These are phyloP conservation scores for Spinacia oleracea DNA, from an alignment of 179 eudicot species.

Conservation along the genomic window DNA sequence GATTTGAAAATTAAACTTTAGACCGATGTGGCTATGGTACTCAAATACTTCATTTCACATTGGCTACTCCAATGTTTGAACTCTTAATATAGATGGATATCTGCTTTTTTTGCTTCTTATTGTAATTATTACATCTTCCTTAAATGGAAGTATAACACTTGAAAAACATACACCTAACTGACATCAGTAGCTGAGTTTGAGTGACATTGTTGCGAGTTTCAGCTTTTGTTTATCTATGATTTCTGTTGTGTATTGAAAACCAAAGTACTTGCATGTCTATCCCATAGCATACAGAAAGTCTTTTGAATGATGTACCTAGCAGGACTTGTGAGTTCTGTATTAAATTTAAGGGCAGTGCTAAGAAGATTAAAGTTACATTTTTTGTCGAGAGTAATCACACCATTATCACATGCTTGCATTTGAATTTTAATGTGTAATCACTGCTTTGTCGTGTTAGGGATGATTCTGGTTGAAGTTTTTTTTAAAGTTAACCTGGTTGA, in stretches of 20 bases:
- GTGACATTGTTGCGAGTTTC: neutral
- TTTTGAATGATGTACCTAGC: neutral
- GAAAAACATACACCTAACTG: neutral
- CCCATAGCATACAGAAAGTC: neutral
- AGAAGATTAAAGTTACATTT: constrained; percentile 2
- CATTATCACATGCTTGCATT: neutral
- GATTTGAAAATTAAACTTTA: too few relatives aligned
- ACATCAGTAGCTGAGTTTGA: neutral
- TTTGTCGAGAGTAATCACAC: neutral
- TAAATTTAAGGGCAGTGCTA: neutral
- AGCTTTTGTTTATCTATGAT: neutral
- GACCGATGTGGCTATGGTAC: neutral
- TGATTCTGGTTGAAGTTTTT: too few relatives aligned
- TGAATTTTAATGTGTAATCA: neutral
- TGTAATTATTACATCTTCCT: neutral
- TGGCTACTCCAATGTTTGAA: neutral
- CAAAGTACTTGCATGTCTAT: neutral
- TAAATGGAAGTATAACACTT: neutral
- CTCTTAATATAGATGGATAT: too few relatives aligned
- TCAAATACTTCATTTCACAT: neutral
- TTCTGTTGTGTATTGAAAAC: neutral
- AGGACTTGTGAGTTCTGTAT: neutral
- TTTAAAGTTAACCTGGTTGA: neutral
- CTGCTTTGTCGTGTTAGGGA: neutral
- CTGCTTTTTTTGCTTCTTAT: too few relatives aligned